Evolutionary conservation across 352 stramenopile species (phyloP), one percentile per base, ranked within the genome.

Genomic region (Peronospora destructor): DNA sequence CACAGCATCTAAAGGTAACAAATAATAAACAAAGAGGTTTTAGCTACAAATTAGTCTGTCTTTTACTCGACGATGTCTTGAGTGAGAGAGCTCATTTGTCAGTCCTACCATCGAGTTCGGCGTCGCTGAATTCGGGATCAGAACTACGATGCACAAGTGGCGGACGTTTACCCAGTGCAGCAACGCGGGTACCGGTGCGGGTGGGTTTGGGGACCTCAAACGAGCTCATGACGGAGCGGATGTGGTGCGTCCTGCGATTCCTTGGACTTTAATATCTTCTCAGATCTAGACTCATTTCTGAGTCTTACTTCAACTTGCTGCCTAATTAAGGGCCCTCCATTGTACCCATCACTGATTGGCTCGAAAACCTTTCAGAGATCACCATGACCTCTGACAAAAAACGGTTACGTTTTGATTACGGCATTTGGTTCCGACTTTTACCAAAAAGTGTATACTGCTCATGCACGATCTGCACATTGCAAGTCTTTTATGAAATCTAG

Each of bases 41-140:
- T 47, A 33, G 13, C 46, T 9, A 52, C 53, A 46, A 59, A 28
- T 6, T 6, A 26, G 23, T 26, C 23, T 21, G 19, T 3, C n/a
- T 23, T 23, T 4, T 26, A 26, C 19, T 26, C 4, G 23, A 26
- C 23, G 4, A 26, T 3, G 5, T 26, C 23, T 26, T 26, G 23
- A 26, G 23, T 6, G 4, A 4, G 4, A 26, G 23, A 26, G 23
- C 2, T 8, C 35, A 54, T 56, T 36, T 35, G 28, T 13, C 16
- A 56, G 32, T 57, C 50, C 46, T 45, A 81, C 71, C 71, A 32
- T 78, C 59, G 29, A 82, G 55, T 42, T 82, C 68, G 12, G 61
- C 51, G 37, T 84, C 73, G 46, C 61, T 84, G 29, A 85, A 73
- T 53, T 75, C 59, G 17, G 76, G 76, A 48, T 87, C 76, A 2